Conservation (phyloP, 371 early-diverging fungal genomes). For the Basidiobolus meristosporus region DNA sequence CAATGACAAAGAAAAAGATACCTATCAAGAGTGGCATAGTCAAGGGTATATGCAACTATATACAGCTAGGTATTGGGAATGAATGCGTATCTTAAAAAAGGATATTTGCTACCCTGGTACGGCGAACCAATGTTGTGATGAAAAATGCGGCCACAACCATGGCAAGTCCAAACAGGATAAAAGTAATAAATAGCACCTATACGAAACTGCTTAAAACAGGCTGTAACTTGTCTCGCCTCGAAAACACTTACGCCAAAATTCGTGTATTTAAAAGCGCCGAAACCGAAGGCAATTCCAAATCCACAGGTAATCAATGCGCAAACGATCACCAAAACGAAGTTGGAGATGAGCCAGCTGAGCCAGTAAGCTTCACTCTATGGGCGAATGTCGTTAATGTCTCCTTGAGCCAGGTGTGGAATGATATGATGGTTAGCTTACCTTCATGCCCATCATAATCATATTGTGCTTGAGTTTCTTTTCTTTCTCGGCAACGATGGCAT, state of each 20-base stretch:
- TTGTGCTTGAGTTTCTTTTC: conserved; percentile 36
- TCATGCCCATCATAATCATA: conserved; percentile 58
- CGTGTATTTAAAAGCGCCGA: conserved; percentile 28
- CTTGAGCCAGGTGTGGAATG: no score
- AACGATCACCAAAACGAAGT: conserved; percentile 24
- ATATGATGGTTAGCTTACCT: conserved; percentile 3
- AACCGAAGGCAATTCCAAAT: conserved; percentile 33
- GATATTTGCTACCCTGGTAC: conserved; percentile 16
- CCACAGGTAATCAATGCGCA: conserved; percentile 25
- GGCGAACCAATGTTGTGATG: conserved; percentile 34
- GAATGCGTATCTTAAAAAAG: conserved; percentile 1
- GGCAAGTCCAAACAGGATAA: conserved; percentile 44
- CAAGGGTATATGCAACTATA: conserved; percentile 2
- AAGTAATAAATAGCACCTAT: conserved; percentile 23
- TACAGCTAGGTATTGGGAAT: neutral
- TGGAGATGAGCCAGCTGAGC: conserved; percentile 30
- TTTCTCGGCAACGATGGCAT: conserved; percentile 45
- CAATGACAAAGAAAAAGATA: conserved; percentile 50
- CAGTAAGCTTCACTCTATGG: conserved; percentile 25
- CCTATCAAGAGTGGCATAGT: conserved; percentile 22
- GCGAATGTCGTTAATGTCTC: no score
- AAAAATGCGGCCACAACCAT: conserved; percentile 49
- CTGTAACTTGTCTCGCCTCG: no score
- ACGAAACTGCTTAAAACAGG: no score
- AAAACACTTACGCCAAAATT: conserved; percentile 18